Evolutionary conservation across 371 early-diverging fungal species (phyloP).

Genomic region (Mucor indicus): DNA sequence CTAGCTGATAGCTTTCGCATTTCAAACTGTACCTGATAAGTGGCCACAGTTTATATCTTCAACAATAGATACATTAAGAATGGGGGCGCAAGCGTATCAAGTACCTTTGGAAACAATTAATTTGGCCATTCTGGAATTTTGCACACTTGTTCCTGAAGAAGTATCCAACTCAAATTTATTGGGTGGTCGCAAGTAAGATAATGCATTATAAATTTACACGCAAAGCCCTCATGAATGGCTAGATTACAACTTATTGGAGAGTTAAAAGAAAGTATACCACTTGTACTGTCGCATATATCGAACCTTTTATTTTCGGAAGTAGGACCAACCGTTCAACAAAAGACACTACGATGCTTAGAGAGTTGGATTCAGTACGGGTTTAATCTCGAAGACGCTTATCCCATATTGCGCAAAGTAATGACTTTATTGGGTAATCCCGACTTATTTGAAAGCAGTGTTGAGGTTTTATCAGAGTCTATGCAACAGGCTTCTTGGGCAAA

Average conservation of each 20-base stretch:
- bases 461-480: constrained; percentile 57
- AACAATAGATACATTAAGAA: constrained; percentile 46
- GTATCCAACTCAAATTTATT: constrained; percentile 57
- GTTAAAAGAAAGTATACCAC: constrained; percentile 42
- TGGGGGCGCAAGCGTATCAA: constrained; percentile 32
- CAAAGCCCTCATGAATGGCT: constrained; percentile 1
- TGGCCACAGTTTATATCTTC: constrained; percentile 64
- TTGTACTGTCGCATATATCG: constrained; percentile 44
- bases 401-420: constrained; percentile 42
- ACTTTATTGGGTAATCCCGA: constrained; percentile 37
- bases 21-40: constrained; percentile 57
- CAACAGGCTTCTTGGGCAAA: constrained; percentile 32
- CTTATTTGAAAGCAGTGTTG: constrained; percentile 49
- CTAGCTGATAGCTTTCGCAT: constrained; percentile 66
- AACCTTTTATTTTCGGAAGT: constrained; percentile 9
- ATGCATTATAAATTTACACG: too few relatives aligned
- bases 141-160: constrained; percentile 80
- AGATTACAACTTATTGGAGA: constrained; percentile 46
- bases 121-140: constrained; percentile 62
- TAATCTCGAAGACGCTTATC: constrained; percentile 51
- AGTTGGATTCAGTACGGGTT: constrained; percentile 69
- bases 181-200: constrained; percentile 50
- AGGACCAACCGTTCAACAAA: constrained; percentile 31
- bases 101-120: constrained; percentile 33
- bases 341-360: constrained; percentile 50